These are phyloP conservation scores for Alternaria ventricosa DNA, from an alignment of 2,329 filamentous ascomycete species.

Conservation along the genomic window DNA sequence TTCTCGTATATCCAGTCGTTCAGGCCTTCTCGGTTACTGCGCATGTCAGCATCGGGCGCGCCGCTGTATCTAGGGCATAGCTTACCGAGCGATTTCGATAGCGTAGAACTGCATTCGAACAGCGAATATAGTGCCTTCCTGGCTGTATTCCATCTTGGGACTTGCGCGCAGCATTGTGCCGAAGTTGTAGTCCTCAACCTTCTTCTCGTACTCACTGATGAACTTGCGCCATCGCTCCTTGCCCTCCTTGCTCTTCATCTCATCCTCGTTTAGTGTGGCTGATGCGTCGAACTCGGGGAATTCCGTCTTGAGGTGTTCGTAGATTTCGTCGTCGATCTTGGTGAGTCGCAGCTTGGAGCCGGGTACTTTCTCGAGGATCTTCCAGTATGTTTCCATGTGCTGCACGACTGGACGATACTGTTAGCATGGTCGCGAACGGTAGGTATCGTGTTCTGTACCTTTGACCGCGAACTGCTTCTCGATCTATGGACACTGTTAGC, in stretches of 20 bases:
- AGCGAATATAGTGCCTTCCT: constrained; percentile 90
- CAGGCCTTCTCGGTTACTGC: constrained; percentile 79
- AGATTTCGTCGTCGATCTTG: constrained; percentile 93
- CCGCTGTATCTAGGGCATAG: constrained; percentile 1
- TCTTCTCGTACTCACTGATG: constrained; percentile 92
- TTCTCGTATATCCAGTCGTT: constrained; percentile 98
- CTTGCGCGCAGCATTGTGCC: constrained; percentile 87
- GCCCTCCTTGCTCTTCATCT: constrained; percentile 96
- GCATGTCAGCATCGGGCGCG: constrained; percentile 22
- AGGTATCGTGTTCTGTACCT: constrained; percentile 58
- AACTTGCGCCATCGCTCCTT: constrained; percentile 96
- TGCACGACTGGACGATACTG: constrained; percentile 69
- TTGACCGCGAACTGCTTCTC: constrained; percentile 99
- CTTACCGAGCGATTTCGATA: constrained; percentile 73
- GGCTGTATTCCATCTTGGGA: constrained; percentile 81
- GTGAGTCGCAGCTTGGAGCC: constrained; percentile 91
- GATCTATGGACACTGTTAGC: constrained; percentile 66
- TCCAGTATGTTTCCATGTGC: constrained; percentile 97
- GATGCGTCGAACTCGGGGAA: constrained; percentile 93
- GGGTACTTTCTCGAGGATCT: constrained; percentile 86
- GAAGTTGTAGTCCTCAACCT: constrained; percentile 97
- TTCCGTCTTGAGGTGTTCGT: constrained; percentile 81
- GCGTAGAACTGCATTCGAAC: constrained; percentile 86
- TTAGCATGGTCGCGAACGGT: constrained; percentile 15
- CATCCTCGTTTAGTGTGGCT: constrained; percentile 81